Evolutionary conservation across 495 filamentous ascomycete species (phyloP).

Genomic region (Neurospora sp.): DNA sequence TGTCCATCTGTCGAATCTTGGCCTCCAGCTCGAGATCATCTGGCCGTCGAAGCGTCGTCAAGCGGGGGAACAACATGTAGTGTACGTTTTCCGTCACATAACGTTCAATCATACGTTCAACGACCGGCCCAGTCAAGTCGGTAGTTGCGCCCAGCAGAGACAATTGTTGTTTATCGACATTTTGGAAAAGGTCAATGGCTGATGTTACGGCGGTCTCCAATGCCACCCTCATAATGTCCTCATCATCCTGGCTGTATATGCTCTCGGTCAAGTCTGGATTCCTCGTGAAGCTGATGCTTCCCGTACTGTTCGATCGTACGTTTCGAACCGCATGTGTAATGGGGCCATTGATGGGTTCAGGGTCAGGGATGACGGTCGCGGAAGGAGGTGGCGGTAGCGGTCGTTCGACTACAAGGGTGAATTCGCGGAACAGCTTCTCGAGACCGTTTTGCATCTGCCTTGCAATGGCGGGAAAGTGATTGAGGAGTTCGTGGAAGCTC

Average conservation of each 20-base stretch:
- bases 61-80: conserved; percentile 66
- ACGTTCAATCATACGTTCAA: conserved; percentile 89
- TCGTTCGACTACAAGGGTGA: conserved; percentile 74
- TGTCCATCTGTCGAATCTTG: conserved; percentile 84
- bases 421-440: conserved; percentile 83
- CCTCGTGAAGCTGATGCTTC: conserved; percentile 15
- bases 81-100: conserved; percentile 94
- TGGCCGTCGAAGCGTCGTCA: conserved; percentile 64
- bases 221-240: conserved; percentile 73
- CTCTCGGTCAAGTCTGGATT: conserved; percentile 21
- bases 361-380: conserved; percentile 41
- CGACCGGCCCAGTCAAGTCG: conserved; percentile 81
- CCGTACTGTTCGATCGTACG: conserved; percentile 36
- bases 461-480: conserved; percentile 92
- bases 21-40: conserved; percentile 89
- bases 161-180: conserved; percentile 90
- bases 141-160: conserved; percentile 87
- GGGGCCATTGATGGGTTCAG: conserved; percentile 34
- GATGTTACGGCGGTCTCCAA: conserved; percentile 86
- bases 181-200: conserved; percentile 91
- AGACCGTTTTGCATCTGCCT: conserved; percentile 91
- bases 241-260: conserved; percentile 66
- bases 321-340: conserved; percentile 41
- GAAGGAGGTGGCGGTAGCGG: conserved; percentile 72
- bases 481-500: conserved; percentile 81